These are phyloP conservation scores for Nigrospora oryzae DNA, from an alignment of 2,329 filamentous ascomycete genomes.

Conservation along the genomic window DNA sequence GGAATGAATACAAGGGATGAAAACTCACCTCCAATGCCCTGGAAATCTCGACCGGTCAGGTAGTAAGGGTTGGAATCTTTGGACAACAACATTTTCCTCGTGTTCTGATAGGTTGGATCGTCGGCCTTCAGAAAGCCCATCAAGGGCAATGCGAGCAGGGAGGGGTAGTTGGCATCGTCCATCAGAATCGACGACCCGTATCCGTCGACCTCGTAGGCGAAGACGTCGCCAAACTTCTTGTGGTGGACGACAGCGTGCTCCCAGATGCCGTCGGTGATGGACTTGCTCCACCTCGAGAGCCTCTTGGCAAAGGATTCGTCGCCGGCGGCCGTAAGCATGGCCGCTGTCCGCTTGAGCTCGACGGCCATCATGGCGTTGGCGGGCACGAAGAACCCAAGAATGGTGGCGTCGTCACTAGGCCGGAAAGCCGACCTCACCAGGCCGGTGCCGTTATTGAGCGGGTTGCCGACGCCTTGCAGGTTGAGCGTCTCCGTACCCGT, in stretches of 20 bases:
- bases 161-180: conserved; percentile 86
- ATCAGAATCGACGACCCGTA: conserved; percentile 77
- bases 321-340: conserved; percentile 54
- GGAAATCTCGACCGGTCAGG: conserved; percentile 66
- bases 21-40: conserved; percentile 76
- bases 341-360: conserved; percentile 68
- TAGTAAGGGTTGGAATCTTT: conserved; percentile 83
- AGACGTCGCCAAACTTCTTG: conserved; percentile 67
- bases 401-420: conserved; percentile 91
- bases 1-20: conserved; percentile 2
- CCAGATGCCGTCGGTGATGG: conserved; percentile 70
- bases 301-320: conserved; percentile 43
- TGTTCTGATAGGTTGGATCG: conserved; percentile 77
- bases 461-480: conserved; percentile 80
- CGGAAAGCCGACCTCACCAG: conserved; percentile 87
- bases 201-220: conserved; percentile 82
- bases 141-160: conserved; percentile 67
- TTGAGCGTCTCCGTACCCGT: conserved; percentile 84
- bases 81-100: conserved; percentile 66
- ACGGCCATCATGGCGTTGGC: conserved; percentile 95
- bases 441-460: conserved; percentile 74
- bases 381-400: conserved; percentile 89
- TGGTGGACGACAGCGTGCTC: conserved; percentile 76
- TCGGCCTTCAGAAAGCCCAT: conserved; percentile 63
- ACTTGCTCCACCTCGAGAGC: conserved; percentile 49